Percentiles rank a stretch among this genome's conserved stretches.
Evolutionary conservation across 805 yeast species (phyloP).

Genomic region (Pichia nakasei): DNA sequence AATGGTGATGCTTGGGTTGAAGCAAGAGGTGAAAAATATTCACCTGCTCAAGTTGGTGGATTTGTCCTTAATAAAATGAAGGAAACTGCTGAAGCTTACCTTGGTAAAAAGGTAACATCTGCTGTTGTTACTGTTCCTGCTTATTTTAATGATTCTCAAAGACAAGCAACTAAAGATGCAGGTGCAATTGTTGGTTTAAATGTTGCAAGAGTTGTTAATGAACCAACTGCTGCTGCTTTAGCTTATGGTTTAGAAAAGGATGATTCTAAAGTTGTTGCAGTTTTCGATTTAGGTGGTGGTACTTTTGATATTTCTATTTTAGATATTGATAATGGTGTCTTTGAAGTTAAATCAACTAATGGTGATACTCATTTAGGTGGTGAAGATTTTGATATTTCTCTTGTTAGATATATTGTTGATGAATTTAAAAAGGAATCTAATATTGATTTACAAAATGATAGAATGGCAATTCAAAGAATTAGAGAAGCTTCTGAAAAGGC

Average conservation of each 20-base stretch:
- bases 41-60: conserved; percentile 71
- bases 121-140: conserved; percentile 92
- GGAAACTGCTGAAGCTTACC: conserved; percentile 92
- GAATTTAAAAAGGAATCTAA: conserved; percentile 47
- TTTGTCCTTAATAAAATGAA: conserved; percentile 87
- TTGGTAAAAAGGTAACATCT: conserved; percentile 78
- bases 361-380: conserved; percentile 94
- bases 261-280: conserved; percentile 62
- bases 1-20: conserved; percentile 68
- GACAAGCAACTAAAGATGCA: conserved; percentile 94
- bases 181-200: conserved; percentile 95
- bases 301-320: conserved; percentile 94
- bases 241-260: conserved; percentile 88
- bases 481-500: conserved; percentile 73
- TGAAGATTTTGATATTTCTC: conserved; percentile 82
- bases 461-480: conserved; percentile 61
- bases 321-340: conserved; percentile 96
- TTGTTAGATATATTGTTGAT: conserved; percentile 67
- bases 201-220: conserved; percentile 82
- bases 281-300: conserved; percentile 98
- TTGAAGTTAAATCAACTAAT: conserved; percentile 95
- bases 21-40: conserved; percentile 36
- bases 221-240: conserved; percentile 89
- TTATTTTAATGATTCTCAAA: conserved; percentile 83
- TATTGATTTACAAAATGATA: conserved; percentile 43